phyloP scores from a whole-genome alignment of 202 grass and related monocot genomes.

The Panicum hallii region DNA sequence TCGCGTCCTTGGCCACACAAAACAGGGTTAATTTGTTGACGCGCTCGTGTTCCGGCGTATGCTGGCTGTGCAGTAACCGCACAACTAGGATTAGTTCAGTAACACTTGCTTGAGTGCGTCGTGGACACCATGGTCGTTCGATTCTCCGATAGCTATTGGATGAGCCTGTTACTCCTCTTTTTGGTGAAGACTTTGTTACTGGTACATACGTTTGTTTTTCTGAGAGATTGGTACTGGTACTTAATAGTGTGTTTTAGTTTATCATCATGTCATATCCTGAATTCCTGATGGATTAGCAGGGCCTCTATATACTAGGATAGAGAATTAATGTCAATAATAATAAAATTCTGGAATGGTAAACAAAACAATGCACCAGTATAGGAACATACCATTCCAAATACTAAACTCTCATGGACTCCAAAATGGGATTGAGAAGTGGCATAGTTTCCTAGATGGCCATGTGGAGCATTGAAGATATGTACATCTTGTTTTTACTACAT shows the following conservation, averaged over 20 bases:
- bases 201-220: too few species aligned
- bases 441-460: neutral
- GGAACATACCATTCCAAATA: neutral
- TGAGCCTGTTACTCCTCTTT: neutral
- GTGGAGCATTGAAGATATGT: neutral
- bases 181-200: neutral
- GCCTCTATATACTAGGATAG: neutral
- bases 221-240: neutral
- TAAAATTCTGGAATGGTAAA: neutral
- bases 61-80: neutral
- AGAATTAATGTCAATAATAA: neutral
- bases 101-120: neutral
- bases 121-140: neutral
- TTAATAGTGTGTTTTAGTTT: neutral
- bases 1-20: neutral
- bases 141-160: neutral
- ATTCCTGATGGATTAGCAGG: neutral
- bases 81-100: neutral
- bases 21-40: neutral
- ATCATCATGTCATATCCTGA: neutral
- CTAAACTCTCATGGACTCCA: neutral
- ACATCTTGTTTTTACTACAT: neutral
- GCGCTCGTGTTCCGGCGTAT: neutral
- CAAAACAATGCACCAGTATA: neutral
- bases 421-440: neutral